phyloP scores from a whole-genome alignment of 306 rosid species.

The Vigna reflexopilosa region DNA sequence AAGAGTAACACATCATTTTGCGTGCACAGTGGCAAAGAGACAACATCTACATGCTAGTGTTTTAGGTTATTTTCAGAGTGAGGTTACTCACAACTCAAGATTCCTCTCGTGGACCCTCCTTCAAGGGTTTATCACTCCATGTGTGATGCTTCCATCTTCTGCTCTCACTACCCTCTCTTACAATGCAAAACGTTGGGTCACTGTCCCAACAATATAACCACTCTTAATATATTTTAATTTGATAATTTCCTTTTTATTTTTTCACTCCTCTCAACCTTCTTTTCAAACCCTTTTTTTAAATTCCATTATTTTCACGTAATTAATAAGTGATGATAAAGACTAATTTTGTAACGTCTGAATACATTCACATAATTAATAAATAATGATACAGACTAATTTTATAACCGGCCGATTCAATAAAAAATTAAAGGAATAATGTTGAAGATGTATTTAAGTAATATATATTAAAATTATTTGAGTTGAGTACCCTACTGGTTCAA shows the following conservation, averaged over 20 bases:
- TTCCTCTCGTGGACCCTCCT: conserved; percentile 64
- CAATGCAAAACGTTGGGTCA: conserved; percentile 39
- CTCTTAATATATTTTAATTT: background rate
- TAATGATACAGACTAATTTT: background rate
- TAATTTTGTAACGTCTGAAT: too few relatives aligned
- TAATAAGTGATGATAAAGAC: background rate
- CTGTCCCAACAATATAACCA: conserved; percentile 56
- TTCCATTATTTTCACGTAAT: background rate
- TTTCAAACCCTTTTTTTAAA: too few relatives aligned
- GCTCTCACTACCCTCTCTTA: conserved; percentile 41
- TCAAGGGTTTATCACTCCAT: conserved; percentile 65
- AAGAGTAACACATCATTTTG: conserved; percentile 51
- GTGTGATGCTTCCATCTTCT: conserved; percentile 72
- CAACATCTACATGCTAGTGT: conserved; percentile 54
- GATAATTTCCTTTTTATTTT: background rate
- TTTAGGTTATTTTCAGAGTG: conserved; percentile 46
- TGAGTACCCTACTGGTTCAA: too few relatives aligned
- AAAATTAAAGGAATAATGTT: background rate
- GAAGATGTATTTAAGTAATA: too few relatives aligned
- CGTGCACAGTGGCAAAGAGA: conserved; percentile 44
- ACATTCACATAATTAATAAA: background rate
- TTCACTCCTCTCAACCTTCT: background rate
- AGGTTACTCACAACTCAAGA: conserved; percentile 56
- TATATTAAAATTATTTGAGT: too few relatives aligned
- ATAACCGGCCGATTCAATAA: background rate